Evolutionary conservation across 768 basidiomycete genomes (phyloP), one percentile per base, ranked within the genome.

Genomic region (Trametes meyenii): DNA sequence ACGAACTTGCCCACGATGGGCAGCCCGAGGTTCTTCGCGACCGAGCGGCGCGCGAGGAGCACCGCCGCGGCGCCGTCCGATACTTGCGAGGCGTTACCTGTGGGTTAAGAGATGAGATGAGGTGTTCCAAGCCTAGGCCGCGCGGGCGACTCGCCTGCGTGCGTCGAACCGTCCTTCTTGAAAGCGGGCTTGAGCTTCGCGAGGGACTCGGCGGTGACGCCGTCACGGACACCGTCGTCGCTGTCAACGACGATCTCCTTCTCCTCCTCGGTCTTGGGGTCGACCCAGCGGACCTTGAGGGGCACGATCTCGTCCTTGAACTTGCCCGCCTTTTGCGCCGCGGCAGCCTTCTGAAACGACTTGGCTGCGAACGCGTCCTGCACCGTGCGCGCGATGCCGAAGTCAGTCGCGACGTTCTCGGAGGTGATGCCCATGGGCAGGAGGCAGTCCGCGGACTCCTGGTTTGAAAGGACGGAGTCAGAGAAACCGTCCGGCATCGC

Each of bases 61-160:
- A 96, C 92, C 0, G 94, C 94, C 16, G 94, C 92, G 2, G 94
- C 94, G 51, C 94, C 95, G 66, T 97, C 95, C 5, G 94, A 94
- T 50, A 96, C 84, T 72, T 97, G 95, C 2, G 87, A 91, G 0
- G 93, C 89, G 74, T 92, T 96, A 24, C 92, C 85, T 77, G 66
- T 52, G 29, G 36, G 29, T 6, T 3, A 11, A n/a, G 16, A 17
- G 50, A 11, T 12, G 10, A 11, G 35, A 16, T n/a, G 10, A 11
- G 23, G 33, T n/a, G 35, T 38, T 1, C 23, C 0, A 16, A 13
- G 19, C 49, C n/a, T 13, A 17, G 29, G 19, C n/a, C 46, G 46
- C 16, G 46, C 19, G 93, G 91, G n/a, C 39, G 6, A 69, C 75
- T 5, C 64, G 77, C 79, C 89, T 45, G 90, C 93, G 70, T 93